These are phyloP conservation scores for Actinidia arguta DNA, from an alignment of 179 eudicot genomes.

Conservation along the genomic window DNA sequence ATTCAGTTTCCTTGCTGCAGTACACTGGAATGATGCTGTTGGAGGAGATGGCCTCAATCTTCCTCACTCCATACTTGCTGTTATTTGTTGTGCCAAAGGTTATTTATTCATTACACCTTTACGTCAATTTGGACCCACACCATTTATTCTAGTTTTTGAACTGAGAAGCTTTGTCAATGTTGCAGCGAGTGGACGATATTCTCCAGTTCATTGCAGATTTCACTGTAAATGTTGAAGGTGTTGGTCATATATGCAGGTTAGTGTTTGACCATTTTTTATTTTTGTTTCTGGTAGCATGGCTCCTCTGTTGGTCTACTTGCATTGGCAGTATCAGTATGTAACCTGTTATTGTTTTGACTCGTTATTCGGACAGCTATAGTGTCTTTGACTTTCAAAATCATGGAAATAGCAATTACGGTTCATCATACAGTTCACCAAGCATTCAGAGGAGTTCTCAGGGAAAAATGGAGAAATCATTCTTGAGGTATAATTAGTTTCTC, in stretches of 20 bases:
- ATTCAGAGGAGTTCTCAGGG: constrained; percentile 90
- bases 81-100: constrained; percentile 92
- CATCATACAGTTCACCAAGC: constrained; percentile 65
- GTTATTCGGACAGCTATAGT: constrained; percentile 65
- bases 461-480: constrained; percentile 98
- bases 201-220: constrained; percentile 83
- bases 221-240: constrained; percentile 88
- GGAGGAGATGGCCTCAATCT: constrained; percentile 98
- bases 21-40: constrained; percentile 93
- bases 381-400: constrained; percentile 81
- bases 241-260: constrained; percentile 97
- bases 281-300: not conserved
- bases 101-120: constrained; percentile 12
- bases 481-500: constrained; percentile 56
- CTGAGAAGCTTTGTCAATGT: constrained; percentile 28
- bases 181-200: constrained; percentile 86
- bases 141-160: constrained; percentile 6
- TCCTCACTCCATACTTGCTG: constrained; percentile 90
- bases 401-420: constrained; percentile 83
- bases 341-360: not conserved
- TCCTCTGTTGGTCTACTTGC: not conserved
- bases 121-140: not conserved
- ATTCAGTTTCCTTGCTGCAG: constrained; percentile 45
- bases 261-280: not conserved
- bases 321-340: constrained; percentile 1